Base-by-base conservation (phyloP, 192 early-diverging fungal genomes). In the Mortierella claussenii region DNA sequence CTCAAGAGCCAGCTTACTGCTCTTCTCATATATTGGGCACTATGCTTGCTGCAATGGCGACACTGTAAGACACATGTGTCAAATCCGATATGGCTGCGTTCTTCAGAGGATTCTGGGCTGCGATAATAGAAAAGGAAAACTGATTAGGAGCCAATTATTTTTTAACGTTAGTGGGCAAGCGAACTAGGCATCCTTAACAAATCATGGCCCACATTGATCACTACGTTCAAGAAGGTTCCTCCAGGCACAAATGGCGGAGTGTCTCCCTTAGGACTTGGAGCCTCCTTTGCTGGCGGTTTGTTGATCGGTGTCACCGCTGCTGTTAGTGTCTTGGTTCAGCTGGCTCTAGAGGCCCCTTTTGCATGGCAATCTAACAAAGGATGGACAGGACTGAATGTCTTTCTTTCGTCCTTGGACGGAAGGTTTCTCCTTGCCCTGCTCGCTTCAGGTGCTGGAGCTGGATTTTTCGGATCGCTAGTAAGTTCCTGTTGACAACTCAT, bases 221-320 rank as follows among this genome's bases (percentile, higher is more conserved):
- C 96, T 6, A 90, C 90, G 0, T 68, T 90, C 30, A 82, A 85
- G 43, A 64, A 81, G 31, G 96, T 97, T 8, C 96, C 96, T 12
- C 90, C 91, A 27, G 96, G 96, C 2, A 96, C 95, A 15, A 98
- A 98, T 79, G 96, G 96, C 12, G 96, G 90, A 2, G 78, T 97
- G 11, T 89, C 88, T 17, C 74, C 80, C 18, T 60, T 95, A 30
- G 95, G 95, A 13, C 45, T 93, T n/a, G 70, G 80, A 0, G 91
- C 95, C 17, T 95, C 94, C 15, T 58, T 95, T 47, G 85, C 79
- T 9, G 94, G 95, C 23, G 95, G 94, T 27, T 56, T 84, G 5
- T 58, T 88, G 21, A 84, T 96, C 30, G 95, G 94, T 11, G 36
- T 91, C 11, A 67, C 83, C 0, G 89, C 87, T 12, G 80, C 83